Percentiles rank a stretch among this genome's conserved stretches.
phyloP scores from a whole-genome alignment of 2,329 filamentous ascomycete species.

The Huntiella decipiens region DNA sequence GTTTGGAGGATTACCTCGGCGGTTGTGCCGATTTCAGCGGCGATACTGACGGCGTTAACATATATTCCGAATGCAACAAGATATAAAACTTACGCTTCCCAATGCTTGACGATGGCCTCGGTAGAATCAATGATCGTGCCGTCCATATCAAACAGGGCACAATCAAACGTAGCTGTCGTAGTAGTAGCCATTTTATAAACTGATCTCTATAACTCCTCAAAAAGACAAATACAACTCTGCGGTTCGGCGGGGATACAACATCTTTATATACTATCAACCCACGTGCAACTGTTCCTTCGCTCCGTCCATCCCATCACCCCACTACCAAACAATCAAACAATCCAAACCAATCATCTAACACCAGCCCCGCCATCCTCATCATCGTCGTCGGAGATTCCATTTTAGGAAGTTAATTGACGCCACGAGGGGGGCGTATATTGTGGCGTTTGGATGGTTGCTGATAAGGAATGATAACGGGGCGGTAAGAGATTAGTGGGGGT shows the following conservation, averaged over 20 bases:
- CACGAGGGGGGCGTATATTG: not conserved
- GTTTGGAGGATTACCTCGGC: slow-evolving; percentile 73
- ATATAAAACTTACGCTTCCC: slow-evolving; percentile 37
- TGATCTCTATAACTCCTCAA: too few species aligned
- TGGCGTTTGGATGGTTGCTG: not conserved
- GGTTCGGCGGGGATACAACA: too few species aligned
- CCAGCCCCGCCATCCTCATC: not conserved
- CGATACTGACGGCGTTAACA: slow-evolving; percentile 43
- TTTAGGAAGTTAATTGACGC: not conserved
- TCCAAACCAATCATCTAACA: slow-evolving; percentile 4
- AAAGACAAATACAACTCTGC: too few species aligned
- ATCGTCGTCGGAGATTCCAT: not conserved
- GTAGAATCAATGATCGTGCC: slow-evolving; percentile 74
- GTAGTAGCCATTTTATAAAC: slow-evolving; percentile 12
- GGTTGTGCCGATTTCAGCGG: slow-evolving; percentile 64
- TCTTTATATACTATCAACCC: too few species aligned
- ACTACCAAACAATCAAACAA: too few species aligned
- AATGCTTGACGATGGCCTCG: slow-evolving; percentile 57
- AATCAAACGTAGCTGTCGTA: slow-evolving; percentile 30
- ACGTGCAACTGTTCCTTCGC: too few species aligned
- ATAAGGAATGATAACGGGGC: slow-evolving; percentile 4
- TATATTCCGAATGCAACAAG: too few species aligned
- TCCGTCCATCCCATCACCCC: too few species aligned
- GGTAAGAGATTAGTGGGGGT: not conserved
- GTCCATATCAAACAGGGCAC: slow-evolving; percentile 57